Base-by-base conservation (phyloP, 2,329 filamentous ascomycete genomes). In the Teratosphaeria nubilosa region DNA sequence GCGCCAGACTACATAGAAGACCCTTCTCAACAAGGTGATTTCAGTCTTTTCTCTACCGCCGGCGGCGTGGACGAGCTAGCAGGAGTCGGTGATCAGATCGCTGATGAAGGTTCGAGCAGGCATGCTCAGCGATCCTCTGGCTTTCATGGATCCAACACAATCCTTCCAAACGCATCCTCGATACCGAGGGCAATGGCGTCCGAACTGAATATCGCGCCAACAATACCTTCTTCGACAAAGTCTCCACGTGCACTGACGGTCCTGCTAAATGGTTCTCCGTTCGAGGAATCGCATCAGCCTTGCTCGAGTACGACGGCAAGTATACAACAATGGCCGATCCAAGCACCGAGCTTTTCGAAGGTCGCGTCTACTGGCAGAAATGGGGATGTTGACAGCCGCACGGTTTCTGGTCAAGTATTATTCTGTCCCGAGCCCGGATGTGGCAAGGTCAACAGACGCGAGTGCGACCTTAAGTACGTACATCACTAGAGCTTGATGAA, bases 381-480 rank as follows among this genome's bases (percentile, higher is more conserved):
- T 22, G 41, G 6, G 9, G 41, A n/a, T 10, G 41, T 20, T 48
- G 41, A 6, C 3, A 48, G 41, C n/a, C 41, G 41, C 41, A 10
- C n/a, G 2, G 1, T 16, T 10, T 48, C 41, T 22, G 41, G n/a
- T 48, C 41, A 48, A 25, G 34, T 24, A 6, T 50, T 48, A 20
- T 10, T 55, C 22, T 56, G 55, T 52, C 31, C 32, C 13, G 16
- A 54, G 27, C 56, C 51, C 9, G 51, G 50, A 25, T 68, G 66
- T 56, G 16, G 20, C 13, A 69, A 67, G 25, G 5, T 51, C 58
- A 66, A 61, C 54, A 63, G 59, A 13, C 65, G 75, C 20, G 65
- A 70, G 25, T 78, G 75, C 62, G 76, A 77, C 56, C 62, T 77
- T 59, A 74, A 70, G 63, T 73, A 65, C 58, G 64, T 53, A 53